Percentiles rank a stretch among this genome's conserved stretches.
phyloP scores from a whole-genome alignment of 441 rosid genomes.

The Erysimum cheiri region DNA sequence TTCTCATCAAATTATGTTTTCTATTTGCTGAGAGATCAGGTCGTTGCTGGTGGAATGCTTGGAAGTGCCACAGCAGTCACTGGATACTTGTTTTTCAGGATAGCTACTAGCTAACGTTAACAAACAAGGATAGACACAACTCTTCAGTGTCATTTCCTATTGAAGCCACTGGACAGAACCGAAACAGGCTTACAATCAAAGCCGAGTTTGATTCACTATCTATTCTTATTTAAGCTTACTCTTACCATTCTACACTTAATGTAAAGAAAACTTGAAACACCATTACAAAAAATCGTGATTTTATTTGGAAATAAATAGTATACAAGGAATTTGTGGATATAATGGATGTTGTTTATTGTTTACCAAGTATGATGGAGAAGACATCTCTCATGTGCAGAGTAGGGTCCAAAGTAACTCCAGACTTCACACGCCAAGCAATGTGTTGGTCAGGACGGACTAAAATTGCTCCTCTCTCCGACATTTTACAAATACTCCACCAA shows the following conservation, averaged over 20 bases:
- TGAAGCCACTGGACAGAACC: slow-evolving; percentile 16
- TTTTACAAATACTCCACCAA: slow-evolving; percentile 82
- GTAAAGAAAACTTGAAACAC: slow-evolving; percentile 39
- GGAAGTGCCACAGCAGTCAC: slow-evolving; percentile 72
- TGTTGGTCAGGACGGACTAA: slow-evolving; percentile 89
- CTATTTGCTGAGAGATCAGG: slow-evolving; percentile 56
- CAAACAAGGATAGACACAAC: slow-evolving; percentile 1
- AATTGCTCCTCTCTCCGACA: slow-evolving; percentile 72
- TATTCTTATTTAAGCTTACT: slow-evolving; percentile 11
- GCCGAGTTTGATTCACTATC: slow-evolving; percentile 6
- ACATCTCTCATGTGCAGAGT: slow-evolving; percentile 57
- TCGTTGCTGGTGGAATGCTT: slow-evolving; percentile 85
- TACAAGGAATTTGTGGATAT: slow-evolving; percentile 31
- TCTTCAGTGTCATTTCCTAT: slow-evolving; percentile 24
- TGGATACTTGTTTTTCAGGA: slow-evolving; percentile 60
- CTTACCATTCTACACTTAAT: slow-evolving; percentile 22
- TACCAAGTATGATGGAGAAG: slow-evolving; percentile 58
- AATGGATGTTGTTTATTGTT: slow-evolving; percentile 24
- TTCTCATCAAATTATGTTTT: slow-evolving; percentile 30
- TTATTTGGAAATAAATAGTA: slow-evolving; percentile 32
- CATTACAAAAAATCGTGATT: slow-evolving; percentile 11
- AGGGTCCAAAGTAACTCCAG: slow-evolving; percentile 50
- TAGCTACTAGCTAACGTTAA: slow-evolving; percentile 36
- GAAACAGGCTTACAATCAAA: slow-evolving; percentile 5
- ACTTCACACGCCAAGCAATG: slow-evolving; percentile 78